Base-by-base conservation (phyloP, 768 basidiomycete species). In the Mycena vitilis region DNA sequence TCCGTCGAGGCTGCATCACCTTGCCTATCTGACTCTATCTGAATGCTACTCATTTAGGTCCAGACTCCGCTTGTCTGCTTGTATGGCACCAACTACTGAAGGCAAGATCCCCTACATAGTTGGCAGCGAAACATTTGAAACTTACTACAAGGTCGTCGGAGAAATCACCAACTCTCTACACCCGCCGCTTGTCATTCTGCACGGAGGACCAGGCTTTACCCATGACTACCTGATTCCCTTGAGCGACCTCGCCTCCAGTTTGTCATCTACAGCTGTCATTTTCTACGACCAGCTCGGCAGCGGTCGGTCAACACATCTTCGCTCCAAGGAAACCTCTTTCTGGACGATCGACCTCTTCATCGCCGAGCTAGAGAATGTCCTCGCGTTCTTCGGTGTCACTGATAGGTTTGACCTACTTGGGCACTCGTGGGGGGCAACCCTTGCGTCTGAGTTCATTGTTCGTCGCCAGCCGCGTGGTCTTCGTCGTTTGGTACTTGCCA, bases 231-330 rank as follows among this genome's bases (percentile, higher is more conserved):
- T 87, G 63, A 74, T 81, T 59, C 78, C 83, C 3, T 74, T 80
- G 62, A 73, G 68, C 57, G 78, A 83, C 25, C 78, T 87, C 56
- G 40, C 40, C 12, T 64, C 77, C 30, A 2, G 30, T 30, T 30
- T 5, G 30, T 48, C 66, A 52, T 72, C 72, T 55, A 80, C 81
- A 42, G 82, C 85, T 0, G 78, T 88, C 65, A 72, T 87, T 47
- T 78, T 87, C 72, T 87, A 87, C 66, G 86, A 87, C 68, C 85
- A 87, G 76, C 73, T 88, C 53, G 87, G 86, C 9, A 81, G 74
- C 68, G 84, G 81, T 12, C 71, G 74, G 53, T 86, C 86, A 4
- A 84, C 86, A 16, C 86, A 84, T 60, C 78, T 81, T 0, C 78
- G 72, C 4, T 77, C 79, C 63, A 82, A 81, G 47, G 71, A 75